Evolutionary conservation across 768 basidiomycete species (phyloP).

Genomic region (Auriscalpium orientale): DNA sequence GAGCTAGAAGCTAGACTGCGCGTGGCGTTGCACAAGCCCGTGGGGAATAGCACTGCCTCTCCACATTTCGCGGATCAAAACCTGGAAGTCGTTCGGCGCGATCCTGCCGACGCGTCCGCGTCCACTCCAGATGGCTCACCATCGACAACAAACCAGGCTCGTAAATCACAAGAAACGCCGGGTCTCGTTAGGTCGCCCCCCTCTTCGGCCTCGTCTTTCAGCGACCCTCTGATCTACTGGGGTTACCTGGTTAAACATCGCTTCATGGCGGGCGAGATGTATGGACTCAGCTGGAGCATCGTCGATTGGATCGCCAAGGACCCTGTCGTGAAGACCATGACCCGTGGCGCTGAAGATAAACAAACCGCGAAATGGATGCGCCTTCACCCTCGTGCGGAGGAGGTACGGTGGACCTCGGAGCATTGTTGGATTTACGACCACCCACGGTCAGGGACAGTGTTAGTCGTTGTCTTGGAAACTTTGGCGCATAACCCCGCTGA

Average conservation of each 20-base stretch:
- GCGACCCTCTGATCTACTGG: conserved; percentile 79
- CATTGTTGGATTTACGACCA: conserved; percentile 98
- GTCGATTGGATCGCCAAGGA: conserved; percentile 84
- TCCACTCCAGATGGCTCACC: not conserved
- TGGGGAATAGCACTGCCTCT: not conserved
- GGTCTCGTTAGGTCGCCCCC: conserved; percentile 5
- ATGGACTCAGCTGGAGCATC: conserved; percentile 83
- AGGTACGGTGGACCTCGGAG: conserved; percentile 87
- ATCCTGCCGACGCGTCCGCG: not conserved
- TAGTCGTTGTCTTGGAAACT: conserved; percentile 25
- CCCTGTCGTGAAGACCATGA: conserved; percentile 53
- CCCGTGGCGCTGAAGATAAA: conserved; percentile 87
- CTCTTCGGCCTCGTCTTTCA: conserved; percentile 8
- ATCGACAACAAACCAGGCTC: not conserved
- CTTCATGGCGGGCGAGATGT: conserved; percentile 95
- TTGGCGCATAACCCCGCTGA: not conserved
- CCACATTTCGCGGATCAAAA: not conserved
- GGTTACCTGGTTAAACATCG: conserved; percentile 85
- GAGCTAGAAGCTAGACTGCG: conserved; percentile 89
- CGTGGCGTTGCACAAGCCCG: conserved; percentile 50
- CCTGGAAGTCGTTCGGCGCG: not conserved
- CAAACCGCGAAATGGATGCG: conserved; percentile 90
- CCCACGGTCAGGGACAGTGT: conserved; percentile 90
- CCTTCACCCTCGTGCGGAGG: conserved; percentile 66
- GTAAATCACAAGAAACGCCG: not conserved